Evolutionary conservation across 129 eudicot genomes (phyloP).

Genomic region (Ambrosia trifida): DNA sequence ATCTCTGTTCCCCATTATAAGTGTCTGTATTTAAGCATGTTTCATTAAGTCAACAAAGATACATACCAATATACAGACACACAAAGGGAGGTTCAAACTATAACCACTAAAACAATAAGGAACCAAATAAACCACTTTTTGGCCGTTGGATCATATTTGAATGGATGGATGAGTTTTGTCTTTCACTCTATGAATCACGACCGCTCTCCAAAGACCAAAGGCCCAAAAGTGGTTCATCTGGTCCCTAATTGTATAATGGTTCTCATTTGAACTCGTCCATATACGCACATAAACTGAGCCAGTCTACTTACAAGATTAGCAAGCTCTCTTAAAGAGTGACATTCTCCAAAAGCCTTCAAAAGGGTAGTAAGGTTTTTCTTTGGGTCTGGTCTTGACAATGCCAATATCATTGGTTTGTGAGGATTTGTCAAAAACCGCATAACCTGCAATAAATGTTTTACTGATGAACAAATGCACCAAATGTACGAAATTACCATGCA

Average conservation of each 20-base stretch:
- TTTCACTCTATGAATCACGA: too few relatives aligned
- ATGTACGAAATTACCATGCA: not conserved
- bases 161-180: not conserved
- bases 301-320: slow-evolving; percentile 80
- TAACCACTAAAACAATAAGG: not conserved
- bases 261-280: not conserved
- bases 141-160: not conserved
- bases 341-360: slow-evolving; percentile 94
- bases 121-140: not conserved
- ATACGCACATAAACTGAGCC: slow-evolving; percentile 3
- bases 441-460: slow-evolving; percentile 42
- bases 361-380: slow-evolving; percentile 88
- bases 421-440: slow-evolving; percentile 92
- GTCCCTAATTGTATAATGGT: not conserved
- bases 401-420: slow-evolving; percentile 94
- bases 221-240: not conserved
- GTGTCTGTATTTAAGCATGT: slow-evolving; percentile 49
- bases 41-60: not conserved
- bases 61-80: slow-evolving; percentile 3
- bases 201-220: not conserved
- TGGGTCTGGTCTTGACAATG: slow-evolving; percentile 92
- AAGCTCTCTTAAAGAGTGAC: slow-evolving; percentile 78
- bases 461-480: not conserved
- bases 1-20: slow-evolving; percentile 94
- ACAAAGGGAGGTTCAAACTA: not conserved